Conservation (phyloP, 163 green algal genomes). For the Scenedesmus sp. region DNA sequence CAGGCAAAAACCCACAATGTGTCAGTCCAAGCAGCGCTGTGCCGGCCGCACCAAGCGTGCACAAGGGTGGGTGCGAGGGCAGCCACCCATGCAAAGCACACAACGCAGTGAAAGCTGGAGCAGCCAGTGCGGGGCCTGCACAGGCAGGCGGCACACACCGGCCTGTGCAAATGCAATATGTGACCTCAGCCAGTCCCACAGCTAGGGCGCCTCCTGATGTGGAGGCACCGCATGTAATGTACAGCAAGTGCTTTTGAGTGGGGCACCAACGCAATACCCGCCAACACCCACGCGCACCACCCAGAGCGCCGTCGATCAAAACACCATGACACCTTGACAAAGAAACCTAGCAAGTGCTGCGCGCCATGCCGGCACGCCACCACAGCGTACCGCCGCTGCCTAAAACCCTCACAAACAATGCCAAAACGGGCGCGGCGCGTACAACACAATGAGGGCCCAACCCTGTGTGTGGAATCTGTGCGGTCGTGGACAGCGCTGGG, state of each 20-base stretch:
- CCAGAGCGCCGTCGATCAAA: not conserved
- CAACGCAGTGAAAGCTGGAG: not conserved
- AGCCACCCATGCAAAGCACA: not conserved
- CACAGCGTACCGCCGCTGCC: not conserved
- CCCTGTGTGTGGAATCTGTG: not conserved
- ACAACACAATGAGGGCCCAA: not conserved
- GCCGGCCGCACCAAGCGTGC: not conserved
- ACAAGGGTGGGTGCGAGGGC: not conserved
- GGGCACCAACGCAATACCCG: not conserved
- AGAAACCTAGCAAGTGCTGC: not conserved
- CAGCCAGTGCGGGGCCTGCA: not conserved
- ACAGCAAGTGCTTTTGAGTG: not conserved
- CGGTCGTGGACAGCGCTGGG: not conserved
- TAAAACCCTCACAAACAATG: not conserved
- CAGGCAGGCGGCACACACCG: not conserved
- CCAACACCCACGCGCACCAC: not conserved
- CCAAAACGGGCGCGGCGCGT: not conserved
- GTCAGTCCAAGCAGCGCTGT: not conserved
- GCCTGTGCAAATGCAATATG: not conserved
- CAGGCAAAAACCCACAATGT: not conserved
- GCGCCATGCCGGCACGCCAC: not conserved
- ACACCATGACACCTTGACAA: not conserved
- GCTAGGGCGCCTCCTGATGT: not conserved
- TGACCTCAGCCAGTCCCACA: not conserved
- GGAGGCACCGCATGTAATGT: not conserved